Base-by-base conservation (phyloP, 2,329 filamentous ascomycete genomes). In the Colletotrichum sp. region DNA sequence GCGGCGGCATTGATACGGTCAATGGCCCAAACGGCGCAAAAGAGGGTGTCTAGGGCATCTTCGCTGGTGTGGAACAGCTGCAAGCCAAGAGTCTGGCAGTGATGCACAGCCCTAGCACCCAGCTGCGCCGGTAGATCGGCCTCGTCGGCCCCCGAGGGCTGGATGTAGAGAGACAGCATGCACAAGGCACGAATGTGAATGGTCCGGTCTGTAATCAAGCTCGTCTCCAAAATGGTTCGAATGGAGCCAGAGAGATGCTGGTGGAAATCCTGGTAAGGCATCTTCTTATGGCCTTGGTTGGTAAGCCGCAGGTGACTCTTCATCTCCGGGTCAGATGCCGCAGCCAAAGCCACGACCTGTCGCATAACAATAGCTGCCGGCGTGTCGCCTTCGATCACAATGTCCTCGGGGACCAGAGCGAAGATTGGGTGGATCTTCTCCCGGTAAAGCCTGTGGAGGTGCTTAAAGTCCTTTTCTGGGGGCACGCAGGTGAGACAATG, bases 1-100 rank as follows among this genome's bases (percentile, higher is more conserved):
- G 91, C 87, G 0, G 91, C 89, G 1, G 90, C 87, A 64, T 90
- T 90, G 59, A 93, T 86, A 16, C 90, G 86, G 79, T 93, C 92
- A 2, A 93, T 80, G 0, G 91, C 91, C 91, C 91, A 93, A 1
- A 92, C 84, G 8, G 88, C 90, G 78, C 90, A 92, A 60, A 92
- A 91, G 3, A 92, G 78, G 4, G 85, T 87, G 69, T 89, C 87
- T 4, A 87, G 82, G 27, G 79, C 84, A 65, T 86, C 82, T 69
- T 86, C 84, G 74, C 16, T 79, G 16, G 74, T 82, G 5, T 84
- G 83, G 0, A 86, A 77, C 0, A 93, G 84, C 71, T 93, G 91
- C 22, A 92, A 79, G 2, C 91, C 88, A 0, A 92, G 82, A 0
- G 90, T 91, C 55, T 91, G 88, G 52, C 89, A 86, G 72, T 92